These are phyloP conservation scores for Gastrodia elata DNA, from an alignment of 106 monocot genomes.

Conservation along the genomic window DNA sequence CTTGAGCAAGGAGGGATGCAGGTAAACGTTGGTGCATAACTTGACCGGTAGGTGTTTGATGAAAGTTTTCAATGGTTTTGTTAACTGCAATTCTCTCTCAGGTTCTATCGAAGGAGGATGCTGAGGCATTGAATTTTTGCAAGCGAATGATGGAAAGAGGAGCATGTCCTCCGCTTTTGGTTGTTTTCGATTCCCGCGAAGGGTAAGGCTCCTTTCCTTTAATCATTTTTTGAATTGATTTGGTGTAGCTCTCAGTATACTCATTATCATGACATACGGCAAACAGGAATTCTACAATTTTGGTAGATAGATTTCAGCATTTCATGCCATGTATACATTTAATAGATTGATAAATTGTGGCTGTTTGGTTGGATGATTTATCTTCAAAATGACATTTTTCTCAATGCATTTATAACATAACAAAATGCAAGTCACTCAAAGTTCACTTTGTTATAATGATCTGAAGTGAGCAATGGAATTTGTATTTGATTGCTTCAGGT, in stretches of 20 bases:
- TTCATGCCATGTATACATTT: too few species aligned
- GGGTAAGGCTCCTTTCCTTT: conserved; percentile 48
- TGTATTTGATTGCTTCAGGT: conserved; percentile 30
- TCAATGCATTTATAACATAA: too few species aligned
- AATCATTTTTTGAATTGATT: too few species aligned
- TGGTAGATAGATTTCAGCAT: too few species aligned
- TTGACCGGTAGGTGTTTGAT: background rate
- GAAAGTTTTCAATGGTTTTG: background rate
- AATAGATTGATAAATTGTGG: too few species aligned
- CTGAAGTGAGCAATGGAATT: background rate
- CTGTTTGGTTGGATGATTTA: too few species aligned
- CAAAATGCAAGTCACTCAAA: too few species aligned
- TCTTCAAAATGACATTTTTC: too few species aligned
- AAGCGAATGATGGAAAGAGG: conserved; percentile 89
- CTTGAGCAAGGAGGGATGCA: conserved; percentile 88
- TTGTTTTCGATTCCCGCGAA: conserved; percentile 68
- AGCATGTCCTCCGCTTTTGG: conserved; percentile 79
- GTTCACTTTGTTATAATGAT: too few species aligned
- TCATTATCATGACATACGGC: too few species aligned
- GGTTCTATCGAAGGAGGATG: conserved; percentile 72
- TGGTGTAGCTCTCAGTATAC: too few species aligned
- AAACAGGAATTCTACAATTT: too few species aligned
- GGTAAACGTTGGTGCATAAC: conserved; percentile 21
- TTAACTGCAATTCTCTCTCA: conserved; percentile 8
- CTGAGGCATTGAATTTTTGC: conserved; percentile 59